These are phyloP conservation scores for Triticum turgidum DNA, from an alignment of 176 grass and related monocot genomes.

Conservation along the genomic window DNA sequence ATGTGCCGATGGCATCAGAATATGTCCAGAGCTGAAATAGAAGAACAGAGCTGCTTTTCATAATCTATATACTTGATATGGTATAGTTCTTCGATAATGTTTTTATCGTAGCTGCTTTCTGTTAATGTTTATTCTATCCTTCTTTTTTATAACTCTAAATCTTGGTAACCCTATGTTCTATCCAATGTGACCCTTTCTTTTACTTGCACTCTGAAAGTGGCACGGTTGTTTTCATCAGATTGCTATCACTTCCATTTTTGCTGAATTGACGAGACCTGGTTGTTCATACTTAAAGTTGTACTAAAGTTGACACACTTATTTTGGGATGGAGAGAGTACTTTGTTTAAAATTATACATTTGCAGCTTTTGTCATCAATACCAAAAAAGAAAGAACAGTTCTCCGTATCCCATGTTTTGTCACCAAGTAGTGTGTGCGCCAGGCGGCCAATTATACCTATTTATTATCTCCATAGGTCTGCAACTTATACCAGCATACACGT, in stretches of 20 bases:
- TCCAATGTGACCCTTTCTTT: background rate
- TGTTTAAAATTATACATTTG: background rate
- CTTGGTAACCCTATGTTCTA: background rate
- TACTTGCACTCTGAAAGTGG: background rate
- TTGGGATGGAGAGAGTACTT: background rate
- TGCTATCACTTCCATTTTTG: background rate
- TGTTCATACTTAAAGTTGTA: too few relatives aligned
- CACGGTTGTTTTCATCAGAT: background rate
- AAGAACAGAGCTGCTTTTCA: constrained; percentile 1
- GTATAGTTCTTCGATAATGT: background rate
- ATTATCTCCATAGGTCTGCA: background rate
- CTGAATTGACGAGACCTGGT: background rate
- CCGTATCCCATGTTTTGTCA: background rate
- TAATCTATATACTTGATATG: constrained; percentile 15
- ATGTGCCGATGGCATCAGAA: constrained; percentile 32
- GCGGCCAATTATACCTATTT: background rate
- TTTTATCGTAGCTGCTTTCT: background rate
- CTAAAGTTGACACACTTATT: too few relatives aligned
- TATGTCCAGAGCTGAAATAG: constrained; percentile 37
- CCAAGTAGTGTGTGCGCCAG: too few relatives aligned
- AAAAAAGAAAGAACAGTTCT: background rate
- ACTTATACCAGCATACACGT: background rate
- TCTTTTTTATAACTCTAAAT: background rate
- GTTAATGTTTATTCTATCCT: background rate
- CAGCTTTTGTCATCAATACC: background rate